phyloP scores from a whole-genome alignment of 2,329 filamentous ascomycete genomes.

The Monosporascus ibericus region DNA sequence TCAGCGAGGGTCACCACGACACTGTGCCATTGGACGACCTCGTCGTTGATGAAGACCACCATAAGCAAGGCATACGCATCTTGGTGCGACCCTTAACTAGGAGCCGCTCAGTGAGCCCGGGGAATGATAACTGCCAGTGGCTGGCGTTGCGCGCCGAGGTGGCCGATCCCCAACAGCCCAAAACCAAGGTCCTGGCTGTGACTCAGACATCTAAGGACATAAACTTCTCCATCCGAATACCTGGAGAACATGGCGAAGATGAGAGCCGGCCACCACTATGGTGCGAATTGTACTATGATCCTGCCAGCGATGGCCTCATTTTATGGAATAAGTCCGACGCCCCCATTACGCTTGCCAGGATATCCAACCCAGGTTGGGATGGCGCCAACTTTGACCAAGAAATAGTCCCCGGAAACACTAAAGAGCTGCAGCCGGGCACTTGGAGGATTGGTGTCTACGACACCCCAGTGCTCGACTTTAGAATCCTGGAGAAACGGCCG shows the following conservation, averaged over 20 bases:
- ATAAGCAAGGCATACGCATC: slow-evolving; percentile 51
- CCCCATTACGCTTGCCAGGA: slow-evolving; percentile 42
- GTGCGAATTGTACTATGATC: slow-evolving; percentile 57
- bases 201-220: slow-evolving; percentile 55
- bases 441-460: slow-evolving; percentile 49
- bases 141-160: slow-evolving; percentile 49
- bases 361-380: slow-evolving; percentile 36
- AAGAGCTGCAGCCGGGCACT: slow-evolving; percentile 46
- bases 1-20: slow-evolving; percentile 31
- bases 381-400: slow-evolving; percentile 36
- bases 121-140: slow-evolving; percentile 51
- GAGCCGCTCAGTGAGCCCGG: slow-evolving; percentile 50
- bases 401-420: slow-evolving; percentile 38
- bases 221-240: slow-evolving; percentile 54
- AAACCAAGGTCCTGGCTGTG: slow-evolving; percentile 52
- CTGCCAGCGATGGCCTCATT: slow-evolving; percentile 52
- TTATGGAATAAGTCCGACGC: slow-evolving; percentile 50
- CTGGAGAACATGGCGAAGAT: slow-evolving; percentile 37
- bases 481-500: slow-evolving; percentile 50
- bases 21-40: slow-evolving; percentile 49
- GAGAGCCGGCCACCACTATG: slow-evolving; percentile 44
- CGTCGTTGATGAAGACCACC: slow-evolving; percentile 44
- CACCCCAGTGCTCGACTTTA: slow-evolving; percentile 49
- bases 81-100: slow-evolving; percentile 49
- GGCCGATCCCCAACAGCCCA: slow-evolving; percentile 42